Base-by-base conservation (phyloP, 106 monocot genomes). In the Apostasia shenzhenica region DNA sequence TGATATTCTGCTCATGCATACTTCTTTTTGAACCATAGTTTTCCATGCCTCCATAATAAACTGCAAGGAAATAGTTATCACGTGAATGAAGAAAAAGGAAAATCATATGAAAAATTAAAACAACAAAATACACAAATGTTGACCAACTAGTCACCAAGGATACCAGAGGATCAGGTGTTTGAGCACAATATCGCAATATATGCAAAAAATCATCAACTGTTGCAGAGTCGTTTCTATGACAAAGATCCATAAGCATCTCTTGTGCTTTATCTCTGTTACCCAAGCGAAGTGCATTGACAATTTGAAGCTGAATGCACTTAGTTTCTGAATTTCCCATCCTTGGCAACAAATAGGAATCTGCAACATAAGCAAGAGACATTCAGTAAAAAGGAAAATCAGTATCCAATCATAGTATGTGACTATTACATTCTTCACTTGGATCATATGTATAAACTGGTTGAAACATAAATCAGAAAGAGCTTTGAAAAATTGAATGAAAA, bases 1-100 rank as follows among this genome's bases (percentile, higher is more conserved):
- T 55, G 69, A 83, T 69, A 67, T 70, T 47, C 75, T 81, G 66
- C 74, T 80, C 9, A 86, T 41, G 60, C 71, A 54, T 13, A 88
- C 39, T 14, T 65, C 57, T 51, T 81, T 83, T 44, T 86, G 74
- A 61, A 84, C 77, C 94, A 94, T 88, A 54, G 81, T 41, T 80
- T 77, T 81, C 94, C 87, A 94, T 54, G 94, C 80, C 76, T 91
- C 81, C 88, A 88, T 72, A 69, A 78, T 85, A 88, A 94, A 94
- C 94, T 94, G 70, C 41, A 62, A 62, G 40, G 12, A 62, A 62
- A 45, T 12, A 62, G 4, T 50, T 42, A 47, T 73, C 57, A 55
- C 8, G 64, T 48, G 58, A 67, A 68, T 59, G 54, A 50, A 37
- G 13, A 47, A 62, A 55, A 67, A 56, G 52, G 5, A 66, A 11